Evolutionary conservation across 2,329 filamentous ascomycete species (phyloP).

Genomic region (Aspergillus novoparasiticus): DNA sequence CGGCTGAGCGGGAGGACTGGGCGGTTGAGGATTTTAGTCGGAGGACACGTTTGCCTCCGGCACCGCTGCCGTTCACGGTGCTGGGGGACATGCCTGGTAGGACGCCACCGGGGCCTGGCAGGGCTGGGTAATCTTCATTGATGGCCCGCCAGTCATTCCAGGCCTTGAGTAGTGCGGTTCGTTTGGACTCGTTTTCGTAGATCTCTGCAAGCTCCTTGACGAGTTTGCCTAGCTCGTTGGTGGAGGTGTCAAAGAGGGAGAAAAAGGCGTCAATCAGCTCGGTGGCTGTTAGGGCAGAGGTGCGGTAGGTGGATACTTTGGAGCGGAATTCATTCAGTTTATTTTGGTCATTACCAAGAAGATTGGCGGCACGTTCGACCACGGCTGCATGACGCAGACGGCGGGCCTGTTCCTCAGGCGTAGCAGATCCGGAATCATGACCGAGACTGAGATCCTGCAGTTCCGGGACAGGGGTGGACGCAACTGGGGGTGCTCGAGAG

Average conservation of each 20-base stretch:
- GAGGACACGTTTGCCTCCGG: conserved; percentile 65
- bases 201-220: conserved; percentile 90
- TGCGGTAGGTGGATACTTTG: conserved; percentile 77
- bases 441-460: conserved; percentile 57
- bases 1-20: conserved; percentile 65
- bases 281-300: conserved; percentile 67
- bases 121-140: conserved; percentile 90
- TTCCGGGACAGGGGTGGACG: conserved; percentile 38
- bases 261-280: conserved; percentile 88
- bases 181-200: conserved; percentile 80
- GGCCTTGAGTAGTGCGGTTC: conserved; percentile 72
- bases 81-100: conserved; percentile 56
- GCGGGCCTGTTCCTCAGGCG: conserved; percentile 79
- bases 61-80: conserved; percentile 55
- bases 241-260: conserved; percentile 78
- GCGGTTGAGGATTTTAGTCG: conserved; percentile 70
- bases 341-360: conserved; percentile 73
- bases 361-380: conserved; percentile 77
- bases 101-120: conserved; percentile 74
- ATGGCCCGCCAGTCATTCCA: conserved; percentile 97
- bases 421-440: conserved; percentile 48
- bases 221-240: conserved; percentile 80
- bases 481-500: conserved; percentile 25
- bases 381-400: conserved; percentile 80
- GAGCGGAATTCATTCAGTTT: conserved; percentile 79